These are phyloP conservation scores for Endotrypanum monterogeii DNA, from an alignment of 208 protist genomes.

Conservation along the genomic window DNA sequence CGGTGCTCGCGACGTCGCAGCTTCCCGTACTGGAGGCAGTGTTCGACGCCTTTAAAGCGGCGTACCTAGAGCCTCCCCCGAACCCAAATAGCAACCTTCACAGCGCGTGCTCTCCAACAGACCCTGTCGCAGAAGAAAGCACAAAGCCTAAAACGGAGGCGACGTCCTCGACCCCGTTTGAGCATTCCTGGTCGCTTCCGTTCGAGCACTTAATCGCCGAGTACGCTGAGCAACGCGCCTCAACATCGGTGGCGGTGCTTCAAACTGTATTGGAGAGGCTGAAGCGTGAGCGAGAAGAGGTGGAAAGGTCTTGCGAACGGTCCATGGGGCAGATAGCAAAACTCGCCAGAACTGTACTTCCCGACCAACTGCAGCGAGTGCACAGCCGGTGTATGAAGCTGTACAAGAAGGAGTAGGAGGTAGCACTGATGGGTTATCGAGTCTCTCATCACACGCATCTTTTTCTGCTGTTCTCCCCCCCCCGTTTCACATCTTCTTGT, in stretches of 20 bases:
- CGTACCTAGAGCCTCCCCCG: neutral
- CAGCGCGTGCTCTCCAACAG: neutral
- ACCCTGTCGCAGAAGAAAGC: neutral
- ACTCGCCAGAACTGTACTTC: constrained; percentile 33
- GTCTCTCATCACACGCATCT: neutral
- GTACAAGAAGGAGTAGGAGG: constrained; percentile 22
- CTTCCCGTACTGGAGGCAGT: constrained; percentile 26
- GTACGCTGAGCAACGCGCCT: constrained; percentile 31
- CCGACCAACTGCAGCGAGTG: constrained; percentile 34
- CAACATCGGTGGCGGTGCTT: constrained; percentile 32
- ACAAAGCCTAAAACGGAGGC: neutral
- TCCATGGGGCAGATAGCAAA: constrained; percentile 33
- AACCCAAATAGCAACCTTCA: neutral
- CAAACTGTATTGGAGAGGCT: constrained; percentile 37
- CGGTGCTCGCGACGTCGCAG: constrained; percentile 18
- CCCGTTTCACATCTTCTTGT: neutral
- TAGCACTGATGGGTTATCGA: neutral
- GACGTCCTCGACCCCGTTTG: constrained; percentile 11
- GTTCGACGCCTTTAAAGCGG: constrained; percentile 9
- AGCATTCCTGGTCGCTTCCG: constrained; percentile 27
- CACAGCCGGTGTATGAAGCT: constrained; percentile 41
- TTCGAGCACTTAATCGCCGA: constrained; percentile 35
- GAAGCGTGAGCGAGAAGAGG: constrained; percentile 48
- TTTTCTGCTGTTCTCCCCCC: neutral
- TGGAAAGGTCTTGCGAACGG: constrained; percentile 39